A percentile compares a stretch with the other conserved stretches of the same genome.
Conservation (phyloP, 768 basidiomycete genomes). For the Tulasnella sp. region DNA sequence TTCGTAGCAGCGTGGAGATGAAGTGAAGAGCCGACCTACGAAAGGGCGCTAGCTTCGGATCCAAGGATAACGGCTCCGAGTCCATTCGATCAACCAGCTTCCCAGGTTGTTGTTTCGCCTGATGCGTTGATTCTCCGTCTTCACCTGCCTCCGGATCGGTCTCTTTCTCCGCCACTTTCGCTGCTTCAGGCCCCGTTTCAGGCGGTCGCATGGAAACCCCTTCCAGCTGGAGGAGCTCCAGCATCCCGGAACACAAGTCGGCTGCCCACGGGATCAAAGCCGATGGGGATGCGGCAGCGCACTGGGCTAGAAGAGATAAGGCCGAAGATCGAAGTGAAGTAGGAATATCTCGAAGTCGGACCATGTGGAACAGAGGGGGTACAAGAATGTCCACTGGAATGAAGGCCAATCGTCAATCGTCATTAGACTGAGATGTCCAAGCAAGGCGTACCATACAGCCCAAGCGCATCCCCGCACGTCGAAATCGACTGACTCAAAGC, state of each 20-base stretch:
- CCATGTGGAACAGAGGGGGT: conserved; percentile 62
- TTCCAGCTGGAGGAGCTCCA: conserved; percentile 62
- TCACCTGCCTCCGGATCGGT: not conserved
- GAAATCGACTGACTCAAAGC: conserved; percentile 74
- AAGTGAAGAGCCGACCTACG: conserved; percentile 86
- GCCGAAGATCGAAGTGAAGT: conserved; percentile 68
- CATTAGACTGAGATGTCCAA: not conserved
- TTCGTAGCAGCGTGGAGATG: conserved; percentile 63
- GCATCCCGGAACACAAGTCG: conserved; percentile 61
- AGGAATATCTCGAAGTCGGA: conserved; percentile 60
- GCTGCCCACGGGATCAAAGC: conserved; percentile 60
- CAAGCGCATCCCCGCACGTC: conserved; percentile 64
- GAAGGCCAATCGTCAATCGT: not conserved
- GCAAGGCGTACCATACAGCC: conserved; percentile 49
- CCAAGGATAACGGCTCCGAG: conserved; percentile 52
- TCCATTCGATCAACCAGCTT: conserved; percentile 44
- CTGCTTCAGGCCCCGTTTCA: not conserved
- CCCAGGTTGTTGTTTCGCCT: not conserved
- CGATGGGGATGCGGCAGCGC: conserved; percentile 59
- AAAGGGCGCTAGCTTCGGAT: conserved; percentile 70
- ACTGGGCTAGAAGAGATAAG: conserved; percentile 68
- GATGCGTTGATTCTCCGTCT: not conserved
- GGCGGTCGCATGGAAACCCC: conserved; percentile 31
- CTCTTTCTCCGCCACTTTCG: conserved; percentile 13
- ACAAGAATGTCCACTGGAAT: conserved; percentile 62